These are phyloP conservation scores for Fulvia fulva DNA, from an alignment of 2,329 filamentous ascomycete species.

Conservation along the genomic window DNA sequence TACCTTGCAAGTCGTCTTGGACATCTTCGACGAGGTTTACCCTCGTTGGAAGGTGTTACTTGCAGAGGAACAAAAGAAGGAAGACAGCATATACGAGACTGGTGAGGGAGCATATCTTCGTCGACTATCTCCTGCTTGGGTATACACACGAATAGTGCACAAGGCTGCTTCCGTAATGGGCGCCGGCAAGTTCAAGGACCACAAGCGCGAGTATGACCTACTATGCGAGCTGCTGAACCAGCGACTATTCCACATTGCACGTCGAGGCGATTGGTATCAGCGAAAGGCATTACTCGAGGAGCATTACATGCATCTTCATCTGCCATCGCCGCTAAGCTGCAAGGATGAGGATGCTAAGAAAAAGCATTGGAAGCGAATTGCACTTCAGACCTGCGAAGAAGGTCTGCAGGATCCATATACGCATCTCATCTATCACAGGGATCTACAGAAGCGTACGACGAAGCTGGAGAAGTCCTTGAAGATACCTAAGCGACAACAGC, in stretches of 20 bases:
- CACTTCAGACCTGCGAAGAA: conserved; percentile 75
- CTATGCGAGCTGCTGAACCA: conserved; percentile 74
- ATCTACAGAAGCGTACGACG: conserved; percentile 86
- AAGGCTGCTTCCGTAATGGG: conserved; percentile 78
- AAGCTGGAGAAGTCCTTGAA: conserved; percentile 85
- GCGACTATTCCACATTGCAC: conserved; percentile 75
- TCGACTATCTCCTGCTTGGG: conserved; percentile 84
- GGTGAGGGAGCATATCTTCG: conserved; percentile 86
- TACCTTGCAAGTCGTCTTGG: conserved; percentile 63
- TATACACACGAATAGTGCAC: conserved; percentile 89
- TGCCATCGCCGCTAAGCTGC: conserved; percentile 41
- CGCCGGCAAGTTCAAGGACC: conserved; percentile 64
- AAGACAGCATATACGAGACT: conserved; percentile 70
- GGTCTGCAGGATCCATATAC: conserved; percentile 85
- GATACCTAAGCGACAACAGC: conserved; percentile 78
- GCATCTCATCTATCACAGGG: conserved; percentile 89
- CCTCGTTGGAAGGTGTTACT: conserved; percentile 75
- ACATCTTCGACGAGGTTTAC: conserved; percentile 70
- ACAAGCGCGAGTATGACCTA: conserved; percentile 70
- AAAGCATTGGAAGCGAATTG: conserved; percentile 75
- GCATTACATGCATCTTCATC: conserved; percentile 76
- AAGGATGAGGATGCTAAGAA: conserved; percentile 60
- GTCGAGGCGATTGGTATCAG: conserved; percentile 91
- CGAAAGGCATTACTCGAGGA: conserved; percentile 92
- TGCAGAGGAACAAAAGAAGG: conserved; percentile 70